Conservation (phyloP, 2,329 filamentous ascomycete species). For the Xylariaceae sp. region DNA sequence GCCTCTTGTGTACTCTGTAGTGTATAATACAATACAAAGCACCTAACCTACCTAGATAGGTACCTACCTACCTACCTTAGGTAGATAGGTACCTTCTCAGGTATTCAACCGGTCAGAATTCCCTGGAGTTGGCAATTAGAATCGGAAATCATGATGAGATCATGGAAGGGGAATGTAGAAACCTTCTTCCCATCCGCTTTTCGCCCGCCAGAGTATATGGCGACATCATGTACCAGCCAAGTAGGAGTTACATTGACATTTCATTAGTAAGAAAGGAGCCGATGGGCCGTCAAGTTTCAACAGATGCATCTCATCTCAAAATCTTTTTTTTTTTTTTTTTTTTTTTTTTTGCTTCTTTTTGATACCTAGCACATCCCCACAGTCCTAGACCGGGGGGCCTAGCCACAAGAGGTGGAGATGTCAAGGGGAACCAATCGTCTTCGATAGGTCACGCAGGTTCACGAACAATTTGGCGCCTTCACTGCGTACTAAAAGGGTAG, state of each 20-base stretch:
- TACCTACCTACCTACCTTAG: too few relatives aligned
- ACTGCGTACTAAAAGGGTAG: too few relatives aligned
- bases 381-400: background rate
- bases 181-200: slow-evolving; percentile 1
- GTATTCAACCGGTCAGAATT: slow-evolving; percentile 1
- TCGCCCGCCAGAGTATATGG: background rate
- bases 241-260: background rate
- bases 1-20: background rate
- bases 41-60: too few relatives aligned
- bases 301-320: background rate
- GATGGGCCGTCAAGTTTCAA: background rate
- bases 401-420: background rate
- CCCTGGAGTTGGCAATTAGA: background rate
- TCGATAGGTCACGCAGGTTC: slow-evolving; percentile 3
- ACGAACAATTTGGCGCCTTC: slow-evolving; percentile 5
- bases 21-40: too few relatives aligned
- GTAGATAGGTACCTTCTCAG: background rate
- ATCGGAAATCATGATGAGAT: background rate
- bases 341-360: background rate
- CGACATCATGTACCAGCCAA: background rate
- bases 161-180: slow-evolving; percentile 1
- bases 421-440: slow-evolving; percentile 6
- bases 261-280: background rate
- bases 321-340: background rate
- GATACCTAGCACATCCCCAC: background rate